phyloP scores from a whole-genome alignment of 306 rosid species.

The Trifolium repens region DNA sequence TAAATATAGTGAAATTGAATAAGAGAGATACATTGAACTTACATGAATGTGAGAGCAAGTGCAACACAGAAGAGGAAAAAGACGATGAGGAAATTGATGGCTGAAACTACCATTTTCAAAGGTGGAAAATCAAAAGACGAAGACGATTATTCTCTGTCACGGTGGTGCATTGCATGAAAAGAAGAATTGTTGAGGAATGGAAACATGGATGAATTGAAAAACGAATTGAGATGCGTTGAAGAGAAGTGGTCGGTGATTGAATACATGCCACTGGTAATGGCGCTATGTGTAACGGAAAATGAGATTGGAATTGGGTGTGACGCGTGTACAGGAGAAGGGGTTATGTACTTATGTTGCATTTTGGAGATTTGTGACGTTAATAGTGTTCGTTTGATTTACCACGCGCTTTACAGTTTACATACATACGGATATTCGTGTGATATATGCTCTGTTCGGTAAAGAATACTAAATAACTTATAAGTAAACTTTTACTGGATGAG shows the following conservation, averaged over 20 bases:
- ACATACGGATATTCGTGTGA: no score
- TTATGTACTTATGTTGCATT: no score
- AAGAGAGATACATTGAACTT: conserved; percentile 37
- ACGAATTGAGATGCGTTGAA: conserved; percentile 67
- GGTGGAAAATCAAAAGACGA: conserved; percentile 27
- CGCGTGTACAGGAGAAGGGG: no score
- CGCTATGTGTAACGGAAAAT: no score
- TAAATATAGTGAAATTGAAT: no score
- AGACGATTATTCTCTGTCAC: conserved; percentile 35
- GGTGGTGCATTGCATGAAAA: neutral
- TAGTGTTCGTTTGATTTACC: no score
- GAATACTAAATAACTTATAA: no score
- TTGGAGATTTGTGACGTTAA: no score
- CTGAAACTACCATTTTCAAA: conserved; percentile 64
- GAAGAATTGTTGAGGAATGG: neutral
- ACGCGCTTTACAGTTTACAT: no score
- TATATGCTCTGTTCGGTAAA: no score
- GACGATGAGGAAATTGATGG: conserved; percentile 56
- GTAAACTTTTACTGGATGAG: no score
- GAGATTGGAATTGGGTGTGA: no score
- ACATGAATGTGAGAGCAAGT: conserved; percentile 67
- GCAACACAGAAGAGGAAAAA: conserved; percentile 58
- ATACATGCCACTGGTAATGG: neutral
- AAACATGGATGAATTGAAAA: conserved; percentile 50
- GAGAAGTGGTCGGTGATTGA: conserved; percentile 53